phyloP scores from a whole-genome alignment of 176 grass and related monocot genomes.

The Metroxylon sagu region DNA sequence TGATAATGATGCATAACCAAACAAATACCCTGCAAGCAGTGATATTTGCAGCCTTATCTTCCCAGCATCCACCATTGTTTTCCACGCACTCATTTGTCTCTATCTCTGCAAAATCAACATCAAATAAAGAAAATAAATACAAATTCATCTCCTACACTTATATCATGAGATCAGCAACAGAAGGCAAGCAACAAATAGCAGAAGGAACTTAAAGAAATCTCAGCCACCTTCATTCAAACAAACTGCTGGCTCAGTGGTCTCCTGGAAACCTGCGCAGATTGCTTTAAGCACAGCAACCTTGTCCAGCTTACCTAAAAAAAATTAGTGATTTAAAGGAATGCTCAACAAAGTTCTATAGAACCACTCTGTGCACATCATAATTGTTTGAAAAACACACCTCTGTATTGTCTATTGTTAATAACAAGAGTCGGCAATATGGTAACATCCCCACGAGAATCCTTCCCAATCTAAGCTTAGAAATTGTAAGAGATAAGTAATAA shows the following conservation, averaged over 20 bases:
- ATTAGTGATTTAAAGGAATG: conserved; percentile 1
- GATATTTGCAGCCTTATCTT: conserved; percentile 75
- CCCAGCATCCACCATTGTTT: conserved; percentile 95
- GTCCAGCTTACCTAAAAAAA: conserved; percentile 68
- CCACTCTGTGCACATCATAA: background rate
- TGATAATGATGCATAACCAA: background rate
- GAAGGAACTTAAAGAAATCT: background rate
- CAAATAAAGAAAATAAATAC: background rate
- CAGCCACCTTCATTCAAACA: conserved; percentile 71
- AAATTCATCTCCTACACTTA: background rate
- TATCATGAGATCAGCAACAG: background rate
- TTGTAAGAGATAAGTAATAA: background rate
- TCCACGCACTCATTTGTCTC: conserved; percentile 97
- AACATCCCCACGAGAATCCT: conserved; percentile 77
- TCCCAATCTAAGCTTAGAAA: conserved; percentile 58
- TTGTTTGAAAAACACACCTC: conserved; percentile 37
- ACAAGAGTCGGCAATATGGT: conserved; percentile 92
- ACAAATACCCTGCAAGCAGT: conserved; percentile 89
- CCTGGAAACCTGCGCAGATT: conserved; percentile 74
- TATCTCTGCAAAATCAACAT: conserved; percentile 42
- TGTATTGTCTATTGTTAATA: conserved; percentile 94
- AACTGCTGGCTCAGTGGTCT: conserved; percentile 76
- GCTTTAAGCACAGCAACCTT: conserved; percentile 87
- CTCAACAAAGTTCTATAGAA: conserved; percentile 3
- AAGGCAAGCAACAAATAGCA: background rate